Evolutionary conservation across 192 early-diverging fungal species (phyloP).

Genomic region (Kappamyces sp.): DNA sequence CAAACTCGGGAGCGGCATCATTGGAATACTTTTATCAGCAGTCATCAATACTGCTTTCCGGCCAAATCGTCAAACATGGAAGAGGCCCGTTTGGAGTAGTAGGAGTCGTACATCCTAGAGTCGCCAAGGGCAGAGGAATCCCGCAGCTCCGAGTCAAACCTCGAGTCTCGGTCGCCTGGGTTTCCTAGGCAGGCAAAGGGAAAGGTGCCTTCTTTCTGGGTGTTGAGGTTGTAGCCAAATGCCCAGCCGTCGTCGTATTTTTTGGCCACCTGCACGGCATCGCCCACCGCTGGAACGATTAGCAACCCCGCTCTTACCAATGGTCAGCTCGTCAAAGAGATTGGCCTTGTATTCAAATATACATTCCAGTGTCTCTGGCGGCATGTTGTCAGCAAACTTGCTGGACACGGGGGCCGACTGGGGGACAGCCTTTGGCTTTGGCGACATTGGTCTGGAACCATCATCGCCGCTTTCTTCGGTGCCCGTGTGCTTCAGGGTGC

Average conservation of each 20-base stretch:
- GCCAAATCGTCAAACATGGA: too few relatives aligned
- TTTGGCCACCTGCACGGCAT: conserved; percentile 16
- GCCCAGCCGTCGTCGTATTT: conserved; percentile 20
- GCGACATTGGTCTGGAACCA: conserved; percentile 11
- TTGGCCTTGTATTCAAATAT: conserved; percentile 42
- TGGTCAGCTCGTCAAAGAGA: conserved; percentile 31
- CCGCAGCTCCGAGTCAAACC: too few relatives aligned
- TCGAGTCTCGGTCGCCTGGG: not conserved
- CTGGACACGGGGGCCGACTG: not conserved
- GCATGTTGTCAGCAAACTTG: not conserved
- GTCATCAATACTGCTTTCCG: too few relatives aligned
- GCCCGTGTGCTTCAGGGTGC: not conserved
- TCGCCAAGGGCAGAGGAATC: too few relatives aligned
- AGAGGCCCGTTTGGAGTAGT: too few relatives aligned
- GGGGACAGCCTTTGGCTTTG: not conserved
- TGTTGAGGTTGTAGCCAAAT: conserved; percentile 26
- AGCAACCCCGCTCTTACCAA: conserved; percentile 11
- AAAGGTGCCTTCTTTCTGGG: conserved; percentile 26
- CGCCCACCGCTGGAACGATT: conserved; percentile 24
- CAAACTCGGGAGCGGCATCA: too few relatives aligned
- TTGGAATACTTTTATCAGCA: too few relatives aligned
- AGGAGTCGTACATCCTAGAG: too few relatives aligned
- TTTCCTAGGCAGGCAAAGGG: conserved; percentile 24
- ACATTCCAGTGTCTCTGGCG: conserved; percentile 33
- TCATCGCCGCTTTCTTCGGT: not conserved